Base-by-base conservation (phyloP, 2,329 filamentous ascomycete species). In the Verticillium isaacii region DNA sequence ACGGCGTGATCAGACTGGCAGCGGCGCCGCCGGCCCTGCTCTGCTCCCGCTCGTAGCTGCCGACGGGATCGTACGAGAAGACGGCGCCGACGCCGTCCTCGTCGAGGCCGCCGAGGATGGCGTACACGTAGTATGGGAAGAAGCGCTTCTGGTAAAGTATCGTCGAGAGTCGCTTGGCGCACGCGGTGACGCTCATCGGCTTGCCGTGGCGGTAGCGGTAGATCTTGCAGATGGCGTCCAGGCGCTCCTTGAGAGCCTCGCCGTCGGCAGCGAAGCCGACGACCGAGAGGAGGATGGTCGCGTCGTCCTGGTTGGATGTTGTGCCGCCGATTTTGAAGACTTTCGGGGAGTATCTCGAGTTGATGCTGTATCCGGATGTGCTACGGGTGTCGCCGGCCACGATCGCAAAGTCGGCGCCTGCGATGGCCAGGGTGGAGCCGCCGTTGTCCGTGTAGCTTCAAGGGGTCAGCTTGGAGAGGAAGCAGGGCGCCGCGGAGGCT, bases 131-230 rank as follows among this genome's bases (percentile, higher is more conserved):
- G 86, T 97, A 99, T 25, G 95, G 95, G 83, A 99, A 99, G 83
- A 99, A 99, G 57, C 95, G 92, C 82, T 98, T 98, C 77, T 89
- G 85, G 82, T 99, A 99, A 62, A 99, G 88, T 68, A 99, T 96
- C 56, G 96, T 97, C 50, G 92, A 94, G 64, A 99, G 85, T 61
- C 94, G 89, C 80, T 98, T 94, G 61, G 95, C 96, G 78, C 94
- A 98, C 57, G 95, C 95, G 71, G 92, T 89, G 72, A 98, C 90
- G 66, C 87, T 89, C 89, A 99, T 99, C 67, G 92, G 88, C 83
- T 98, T 99, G 77, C 92, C 92, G 77, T 98, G 94, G 75, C 96
- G 93, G 82, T 97, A 97, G 72, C 91, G 91, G 86, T 98, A 98
- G 89, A 98, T 96, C 84, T 97, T 98, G 83, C 96, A 95, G 72